Base-by-base conservation (phyloP, 305 asterid genomes). In the Withania somnifera region DNA sequence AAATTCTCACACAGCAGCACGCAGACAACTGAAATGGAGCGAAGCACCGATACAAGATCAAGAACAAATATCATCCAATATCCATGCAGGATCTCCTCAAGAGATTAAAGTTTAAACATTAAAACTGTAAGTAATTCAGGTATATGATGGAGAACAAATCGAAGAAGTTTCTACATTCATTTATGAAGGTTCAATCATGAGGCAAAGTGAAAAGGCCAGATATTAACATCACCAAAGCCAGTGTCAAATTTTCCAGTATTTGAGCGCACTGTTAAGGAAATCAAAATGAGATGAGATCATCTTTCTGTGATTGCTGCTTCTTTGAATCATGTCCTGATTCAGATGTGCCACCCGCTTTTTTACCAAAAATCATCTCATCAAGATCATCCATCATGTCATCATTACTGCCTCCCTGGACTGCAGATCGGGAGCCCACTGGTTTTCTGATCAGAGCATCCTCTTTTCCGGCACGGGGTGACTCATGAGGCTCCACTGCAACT, bases 321-420 rank as follows among this genome's bases (percentile, higher is more conserved):
- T 91, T 92, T 45, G 87, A 34, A 82, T 89, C 92, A 13, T 83
- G 85, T 54, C 87, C 88, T 8, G 89, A 84, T 71, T 86, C 94
- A 20, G 98, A 90, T 13, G 97, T 20, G 69, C 92, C 90, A 7
- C 93, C 93, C 3, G 87, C 84, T 86, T 91, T 92, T 95, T 85
- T 92, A 40, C 99, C 99, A 57, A 97, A 97, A 24, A 97, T 94
- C 99, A 97, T 94, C 91, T 97, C 99, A 66, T 97, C 99, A 13
- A 97, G 97, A 89, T 94, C 99, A 84, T 94, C 95, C 97, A 94
- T 89, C 98, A 94, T 91, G 17, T 94, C 97, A 19, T 92, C 98
- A 14, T 93, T 93, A 87, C 84, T 84, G 50, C 90, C 97, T 79
- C 89, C 92, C 0, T 80, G 92, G 53, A 50, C 20, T n/a, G 90